Evolutionary conservation across 108 stramenopile species (phyloP), one percentile per base, ranked within the genome.

Genomic region (Conticribra guillardii): DNA sequence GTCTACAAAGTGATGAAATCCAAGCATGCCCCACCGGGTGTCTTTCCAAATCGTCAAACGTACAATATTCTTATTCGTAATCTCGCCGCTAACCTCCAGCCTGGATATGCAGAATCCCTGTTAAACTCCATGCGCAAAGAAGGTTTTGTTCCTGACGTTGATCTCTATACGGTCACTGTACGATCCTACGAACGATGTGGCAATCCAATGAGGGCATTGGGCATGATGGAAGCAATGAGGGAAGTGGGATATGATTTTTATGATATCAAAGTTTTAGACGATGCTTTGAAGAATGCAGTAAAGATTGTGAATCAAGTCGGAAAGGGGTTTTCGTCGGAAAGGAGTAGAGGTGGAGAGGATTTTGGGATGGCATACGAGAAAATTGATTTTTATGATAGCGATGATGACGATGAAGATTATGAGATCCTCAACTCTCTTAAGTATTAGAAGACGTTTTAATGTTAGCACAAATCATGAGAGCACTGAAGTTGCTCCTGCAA

Each of bases 161-260:
- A 93, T 60, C 69, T 93, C 24, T 90, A 82, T 71, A 90, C 92
- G 18, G 49, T 79, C 21, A 87, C 87, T 16, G 89, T 93, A 7
- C 62, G 89, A 22, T 81, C 92, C 27, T 90, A 89, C 52, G 92
- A 93, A 71, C 79, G 85, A 18, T 75, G 76, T 30, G 79, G 85
- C n/a, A 87, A 90, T 37, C 92, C 89, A 16, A 76, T 85, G 54
- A 84, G 84, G 64, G 92, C 92, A 0, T 48, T 93, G 30, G 53
- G 74, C 14, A 69, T 93, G 48, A 93, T 93, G 92, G 88, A 93
- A 71, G 63, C 81, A 34, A 93, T 93, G 89, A 71, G 79, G 46
- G 79, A 85, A 32, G 86, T 87, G 21, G 92, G 92, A 19, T 89
- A 85, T 63, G 85, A 88, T 68, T 93, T 90, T 69, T 93, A 93